Conservation (phyloP, 2,329 filamentous ascomycete species). For the Tolypocladium cylindrosporum region DNA sequence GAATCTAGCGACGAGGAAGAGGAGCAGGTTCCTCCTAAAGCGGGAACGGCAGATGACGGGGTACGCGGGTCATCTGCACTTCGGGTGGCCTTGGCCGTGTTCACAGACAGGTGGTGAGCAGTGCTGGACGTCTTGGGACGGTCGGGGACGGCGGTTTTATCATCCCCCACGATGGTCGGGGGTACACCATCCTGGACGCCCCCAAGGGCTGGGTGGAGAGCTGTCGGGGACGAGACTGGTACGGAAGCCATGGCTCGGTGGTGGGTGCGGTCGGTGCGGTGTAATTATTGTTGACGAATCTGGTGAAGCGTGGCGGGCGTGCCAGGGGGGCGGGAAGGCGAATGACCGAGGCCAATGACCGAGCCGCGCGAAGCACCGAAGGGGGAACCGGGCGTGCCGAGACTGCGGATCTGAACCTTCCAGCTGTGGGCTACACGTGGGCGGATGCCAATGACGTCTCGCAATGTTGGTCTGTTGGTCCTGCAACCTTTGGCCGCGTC, state of each 20-base stretch:
- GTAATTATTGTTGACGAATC: neutral
- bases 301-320: slow-evolving; percentile 1
- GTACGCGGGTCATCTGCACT: slow-evolving; percentile 8
- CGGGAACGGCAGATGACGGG: slow-evolving; percentile 13
- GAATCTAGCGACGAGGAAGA: neutral
- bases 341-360: slow-evolving; percentile 16
- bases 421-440: neutral
- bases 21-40: slow-evolving; percentile 14
- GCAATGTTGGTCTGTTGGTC: neutral
- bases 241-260: slow-evolving; percentile 17
- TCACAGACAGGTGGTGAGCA: slow-evolving; percentile 9
- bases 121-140: slow-evolving; percentile 9
- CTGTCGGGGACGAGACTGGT: slow-evolving; percentile 31
- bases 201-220: slow-evolving; percentile 42
- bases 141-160: slow-evolving; percentile 7
- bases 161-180: slow-evolving; percentile 1
- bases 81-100: slow-evolving; percentile 10
- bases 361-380: slow-evolving; percentile 13
- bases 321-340: slow-evolving; percentile 1
- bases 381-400: slow-evolving; percentile 7
- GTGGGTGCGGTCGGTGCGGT: neutral
- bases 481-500: neutral
- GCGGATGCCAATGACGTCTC: neutral
- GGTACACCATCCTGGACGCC: slow-evolving; percentile 14
- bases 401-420: slow-evolving; percentile 1